A percentile compares a stretch with the other conserved stretches of the same genome.
Evolutionary conservation across 2,329 filamentous ascomycete genomes (phyloP).

Genomic region (Sporothrix brasiliensis): DNA sequence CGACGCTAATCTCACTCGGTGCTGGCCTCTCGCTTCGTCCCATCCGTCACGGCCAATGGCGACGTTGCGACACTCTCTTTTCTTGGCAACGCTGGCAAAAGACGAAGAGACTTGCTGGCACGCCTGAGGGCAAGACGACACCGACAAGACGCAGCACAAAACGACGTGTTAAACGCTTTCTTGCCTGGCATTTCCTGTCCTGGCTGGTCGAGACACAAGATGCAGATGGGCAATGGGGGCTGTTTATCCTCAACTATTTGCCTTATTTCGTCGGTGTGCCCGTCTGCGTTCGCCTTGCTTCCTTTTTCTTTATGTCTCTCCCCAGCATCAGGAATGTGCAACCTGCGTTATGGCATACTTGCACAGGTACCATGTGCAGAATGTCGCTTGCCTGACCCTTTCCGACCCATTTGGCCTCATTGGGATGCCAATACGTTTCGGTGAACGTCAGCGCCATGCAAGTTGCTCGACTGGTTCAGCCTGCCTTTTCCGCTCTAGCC

Average conservation of each 20-base stretch:
- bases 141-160: not conserved
- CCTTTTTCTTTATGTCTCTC: constrained; percentile 4
- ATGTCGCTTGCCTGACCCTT: not conserved
- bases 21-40: constrained; percentile 31
- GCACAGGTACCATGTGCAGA: not conserved
- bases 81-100: constrained; percentile 23
- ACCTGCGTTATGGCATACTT: not conserved
- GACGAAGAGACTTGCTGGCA: not conserved
- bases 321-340: not conserved
- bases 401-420: constrained; percentile 1
- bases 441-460: constrained; percentile 16
- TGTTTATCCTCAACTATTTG: constrained; percentile 1
- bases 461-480: constrained; percentile 5
- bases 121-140: not conserved
- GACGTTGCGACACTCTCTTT: constrained; percentile 24
- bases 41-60: constrained; percentile 29
- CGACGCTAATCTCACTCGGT: constrained; percentile 31
- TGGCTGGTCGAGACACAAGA: constrained; percentile 4
- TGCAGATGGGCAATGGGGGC: not conserved
- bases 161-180: not conserved
- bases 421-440: constrained; percentile 19
- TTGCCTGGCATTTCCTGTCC: not conserved
- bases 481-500: constrained; percentile 19
- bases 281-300: not conserved
- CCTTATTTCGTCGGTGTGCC: constrained; percentile 7